Evolutionary conservation across 179 eudicot genomes (phyloP).

Genomic region (Beta corolliflora): DNA sequence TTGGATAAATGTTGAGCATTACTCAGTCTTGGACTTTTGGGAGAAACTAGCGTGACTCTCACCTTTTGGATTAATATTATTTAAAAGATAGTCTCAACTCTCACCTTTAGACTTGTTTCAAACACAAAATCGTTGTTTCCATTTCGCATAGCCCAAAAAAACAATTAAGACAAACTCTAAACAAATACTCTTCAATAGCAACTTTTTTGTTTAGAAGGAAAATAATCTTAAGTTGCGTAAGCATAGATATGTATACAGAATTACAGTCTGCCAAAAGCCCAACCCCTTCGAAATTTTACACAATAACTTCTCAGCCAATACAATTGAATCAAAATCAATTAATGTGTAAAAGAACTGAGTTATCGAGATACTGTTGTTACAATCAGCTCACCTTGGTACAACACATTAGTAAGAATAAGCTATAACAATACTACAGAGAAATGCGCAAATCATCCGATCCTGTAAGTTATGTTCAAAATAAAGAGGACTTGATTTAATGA

Average conservation of each 20-base stretch:
- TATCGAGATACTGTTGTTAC: neutral
- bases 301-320: neutral
- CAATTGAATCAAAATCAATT: neutral
- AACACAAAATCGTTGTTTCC: neutral
- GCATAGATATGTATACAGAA: neutral
- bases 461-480: neutral
- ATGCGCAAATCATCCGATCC: neutral
- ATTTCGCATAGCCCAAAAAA: neutral
- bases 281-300: neutral
- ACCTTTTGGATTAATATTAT: too few species aligned
- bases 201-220: neutral
- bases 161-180: neutral
- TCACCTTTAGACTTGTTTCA: too few species aligned
- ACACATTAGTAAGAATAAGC: neutral
- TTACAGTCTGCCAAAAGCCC: neutral
- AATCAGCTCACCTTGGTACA: constrained; percentile 2
- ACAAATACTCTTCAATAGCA: too few species aligned
- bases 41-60: too few species aligned
- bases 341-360: neutral
- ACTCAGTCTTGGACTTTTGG: too few species aligned
- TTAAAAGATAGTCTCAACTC: too few species aligned
- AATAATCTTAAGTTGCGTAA: neutral
- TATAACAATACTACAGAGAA: neutral
- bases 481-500: neutral
- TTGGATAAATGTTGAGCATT: too few species aligned